phyloP scores from a whole-genome alignment of 805 yeast species.

The Saccharomycopsis sp. region DNA sequence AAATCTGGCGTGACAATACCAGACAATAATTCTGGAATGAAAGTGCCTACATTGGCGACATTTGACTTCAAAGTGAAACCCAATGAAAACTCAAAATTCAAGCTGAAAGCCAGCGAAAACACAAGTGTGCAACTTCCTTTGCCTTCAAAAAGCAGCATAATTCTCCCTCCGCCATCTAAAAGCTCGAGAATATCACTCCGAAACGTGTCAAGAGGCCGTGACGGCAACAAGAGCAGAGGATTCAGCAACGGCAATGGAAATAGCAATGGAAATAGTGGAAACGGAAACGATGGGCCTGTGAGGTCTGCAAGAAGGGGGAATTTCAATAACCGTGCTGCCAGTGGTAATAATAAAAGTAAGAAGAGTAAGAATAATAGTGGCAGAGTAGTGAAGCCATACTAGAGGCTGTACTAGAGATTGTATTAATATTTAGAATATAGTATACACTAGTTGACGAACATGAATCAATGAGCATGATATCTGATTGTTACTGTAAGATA shows the following conservation, averaged over 20 bases:
- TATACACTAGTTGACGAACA: too few species aligned
- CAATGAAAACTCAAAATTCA: background rate
- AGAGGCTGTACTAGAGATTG: too few species aligned
- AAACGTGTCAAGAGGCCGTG: background rate
- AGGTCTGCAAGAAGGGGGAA: background rate
- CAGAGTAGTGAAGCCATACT: conserved; percentile 1
- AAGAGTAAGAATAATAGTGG: background rate
- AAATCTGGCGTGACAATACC: background rate
- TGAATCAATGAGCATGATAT: too few species aligned
- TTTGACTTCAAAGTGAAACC: background rate
- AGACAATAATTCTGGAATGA: background rate
- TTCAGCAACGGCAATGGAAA: background rate
- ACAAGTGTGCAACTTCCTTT: background rate
- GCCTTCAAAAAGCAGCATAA: background rate
- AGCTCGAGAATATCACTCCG: background rate
- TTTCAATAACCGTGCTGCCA: background rate
- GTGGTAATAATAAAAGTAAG: background rate
- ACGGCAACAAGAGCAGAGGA: background rate
- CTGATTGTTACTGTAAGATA: too few species aligned
- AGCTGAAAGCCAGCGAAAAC: background rate
- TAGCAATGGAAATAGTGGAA: conserved; percentile 5
- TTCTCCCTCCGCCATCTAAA: background rate
- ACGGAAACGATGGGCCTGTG: background rate
- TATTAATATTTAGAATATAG: too few species aligned
- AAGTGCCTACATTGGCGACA: conserved; percentile 2